Evolutionary conservation across 2,329 filamentous ascomycete genomes (phyloP), one percentile per base, ranked within the genome.

Genomic region (Apiospora kogelbergensis): DNA sequence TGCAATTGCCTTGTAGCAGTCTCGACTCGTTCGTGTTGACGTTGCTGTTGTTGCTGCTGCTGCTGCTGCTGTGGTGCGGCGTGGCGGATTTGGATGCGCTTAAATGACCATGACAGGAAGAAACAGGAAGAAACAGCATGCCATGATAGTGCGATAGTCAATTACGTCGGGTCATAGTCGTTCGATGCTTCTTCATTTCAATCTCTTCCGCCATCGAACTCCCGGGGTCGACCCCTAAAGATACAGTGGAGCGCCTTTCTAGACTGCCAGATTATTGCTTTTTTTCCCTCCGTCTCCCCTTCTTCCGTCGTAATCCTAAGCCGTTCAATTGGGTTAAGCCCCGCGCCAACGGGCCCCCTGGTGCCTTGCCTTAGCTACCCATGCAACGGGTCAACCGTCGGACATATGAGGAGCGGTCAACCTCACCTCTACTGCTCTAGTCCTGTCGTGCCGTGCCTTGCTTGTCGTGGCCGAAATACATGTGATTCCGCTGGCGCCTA

Each of bases 171-270:
- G 15, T 37, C 53, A 60, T 60, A 13, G 46, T 60, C 30, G 30
- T 60, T 60, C 53, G 53, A 60, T 60, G 30, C 17, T 6, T 20
- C 20, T 2, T n/a, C 30, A 60, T 10, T 13, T n/a, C 20, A 60
- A 60, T 60, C 53, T 60, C 30, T 60, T 60, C 53, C 37, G 53
- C 48, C 53, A 60, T 60, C 30, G 53, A 37, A n/a, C 26, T 60
- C 37, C 53, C 53, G 53, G 53, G 30, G 30, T 60, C 53, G 53
- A 60, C 53, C 53, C 53, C 53, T 60, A 60, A 60, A 60, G 30
- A 11, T 37, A n/a, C 6, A n/a, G 53, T 60, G 53, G 53, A 20
- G 6, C 53, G 33, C 17, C 17, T n/a, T 60, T 37, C 53, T 60
- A 60, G 53, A 33, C 26, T 57, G 53, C 53, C 53, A 33, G 20